These are phyloP conservation scores for Pogostemon cablin DNA, from an alignment of 257 asterid species.

Conservation along the genomic window DNA sequence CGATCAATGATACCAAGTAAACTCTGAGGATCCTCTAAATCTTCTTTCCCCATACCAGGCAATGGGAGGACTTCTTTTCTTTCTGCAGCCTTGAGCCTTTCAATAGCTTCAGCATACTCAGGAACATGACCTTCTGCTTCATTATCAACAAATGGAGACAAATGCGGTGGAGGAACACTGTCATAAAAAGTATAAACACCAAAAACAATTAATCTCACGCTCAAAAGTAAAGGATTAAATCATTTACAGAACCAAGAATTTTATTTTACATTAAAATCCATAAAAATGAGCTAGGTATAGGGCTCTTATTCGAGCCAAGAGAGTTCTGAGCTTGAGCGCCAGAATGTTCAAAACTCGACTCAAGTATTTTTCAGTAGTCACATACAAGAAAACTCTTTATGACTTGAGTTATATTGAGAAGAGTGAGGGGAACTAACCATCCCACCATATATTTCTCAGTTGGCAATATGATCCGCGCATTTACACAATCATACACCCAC, in stretches of 20 bases:
- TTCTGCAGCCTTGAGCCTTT: slow-evolving; percentile 85
- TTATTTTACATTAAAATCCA: neutral
- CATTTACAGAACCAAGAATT: neutral
- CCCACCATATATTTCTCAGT: slow-evolving; percentile 77
- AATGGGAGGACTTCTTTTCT: slow-evolving; percentile 84
- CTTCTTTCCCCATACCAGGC: slow-evolving; percentile 86
- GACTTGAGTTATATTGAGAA: neutral
- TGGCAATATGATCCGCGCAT: slow-evolving; percentile 81
- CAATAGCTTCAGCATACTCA: slow-evolving; percentile 91
- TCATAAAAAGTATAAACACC: slow-evolving; percentile 16
- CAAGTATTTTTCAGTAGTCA: neutral
- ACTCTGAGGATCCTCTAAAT: slow-evolving; percentile 78
- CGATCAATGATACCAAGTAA: slow-evolving; percentile 71
- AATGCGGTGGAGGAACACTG: slow-evolving; percentile 98
- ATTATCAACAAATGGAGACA: slow-evolving; percentile 97
- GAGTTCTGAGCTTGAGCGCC: no score
- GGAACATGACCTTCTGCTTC: slow-evolving; percentile 98
- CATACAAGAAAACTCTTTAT: neutral
- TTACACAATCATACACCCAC: slow-evolving; percentile 91
- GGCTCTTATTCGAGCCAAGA: no score
- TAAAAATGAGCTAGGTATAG: neutral
- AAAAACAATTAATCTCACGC: neutral
- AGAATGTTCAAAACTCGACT: no score
- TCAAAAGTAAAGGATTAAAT: neutral
- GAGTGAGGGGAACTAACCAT: slow-evolving; percentile 48